Evolutionary conservation across 352 stramenopile species (phyloP).

Genomic region (Stramenopiles sp.): DNA sequence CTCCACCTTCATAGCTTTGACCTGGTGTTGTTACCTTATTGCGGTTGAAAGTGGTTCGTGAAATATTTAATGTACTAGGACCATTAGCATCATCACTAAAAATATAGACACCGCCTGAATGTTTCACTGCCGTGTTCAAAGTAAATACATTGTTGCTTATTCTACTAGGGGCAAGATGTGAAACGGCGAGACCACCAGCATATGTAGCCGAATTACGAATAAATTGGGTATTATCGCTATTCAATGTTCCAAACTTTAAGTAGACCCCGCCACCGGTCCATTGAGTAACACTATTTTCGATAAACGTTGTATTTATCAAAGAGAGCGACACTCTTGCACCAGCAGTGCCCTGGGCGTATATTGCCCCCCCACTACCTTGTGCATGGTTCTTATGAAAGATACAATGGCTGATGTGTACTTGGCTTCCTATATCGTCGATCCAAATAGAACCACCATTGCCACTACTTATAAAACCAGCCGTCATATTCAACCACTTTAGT

Average conservation of each 20-base stretch:
- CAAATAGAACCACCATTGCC: background rate
- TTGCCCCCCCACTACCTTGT: background rate
- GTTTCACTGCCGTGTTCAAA: conserved; percentile 9
- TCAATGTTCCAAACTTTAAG: conserved; percentile 6
- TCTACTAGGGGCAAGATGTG: background rate
- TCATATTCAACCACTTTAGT: conserved; percentile 15
- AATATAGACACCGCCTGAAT: background rate
- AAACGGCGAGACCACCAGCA: background rate
- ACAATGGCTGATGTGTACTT: conserved; percentile 1
- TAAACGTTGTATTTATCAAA: conserved; percentile 10
- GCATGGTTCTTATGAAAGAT: conserved; percentile 2
- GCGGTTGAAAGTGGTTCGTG: background rate
- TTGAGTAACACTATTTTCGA: background rate
- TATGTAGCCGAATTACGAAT: background rate
- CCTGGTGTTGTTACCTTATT: background rate
- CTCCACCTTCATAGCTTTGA: background rate
- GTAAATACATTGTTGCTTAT: conserved; percentile 8
- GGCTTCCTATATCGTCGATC: background rate
- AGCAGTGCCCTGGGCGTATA: background rate
- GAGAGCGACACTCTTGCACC: conserved; percentile 2
- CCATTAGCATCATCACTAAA: background rate
- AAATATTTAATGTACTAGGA: conserved; percentile 5
- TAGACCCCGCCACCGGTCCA: background rate
- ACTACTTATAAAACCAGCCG: background rate
- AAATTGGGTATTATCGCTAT: conserved; percentile 1